Evolutionary conservation across 1,284 basidiomycete species (phyloP), one percentile per base, ranked within the genome.

Genomic region (Cutaneotrichosporon sp.): DNA sequence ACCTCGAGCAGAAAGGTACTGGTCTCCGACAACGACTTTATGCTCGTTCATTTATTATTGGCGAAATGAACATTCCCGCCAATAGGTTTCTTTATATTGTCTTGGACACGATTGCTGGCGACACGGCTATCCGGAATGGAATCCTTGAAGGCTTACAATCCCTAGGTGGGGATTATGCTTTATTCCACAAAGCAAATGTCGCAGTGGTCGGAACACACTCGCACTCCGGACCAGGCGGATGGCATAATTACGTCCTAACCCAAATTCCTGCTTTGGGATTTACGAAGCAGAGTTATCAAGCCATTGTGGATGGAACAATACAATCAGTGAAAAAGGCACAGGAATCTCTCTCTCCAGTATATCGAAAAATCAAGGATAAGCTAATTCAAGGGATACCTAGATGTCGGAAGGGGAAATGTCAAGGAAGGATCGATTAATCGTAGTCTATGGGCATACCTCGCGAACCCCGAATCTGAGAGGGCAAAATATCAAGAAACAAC

Each of bases 401-500:
- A 60, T 49, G 52, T 67, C 40, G 65, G 62, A 21, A 52, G 38
- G 7, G 55, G 56, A 13, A 58, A 61, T 5, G 65, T 67, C 52
- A 50, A 52, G 49, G 62, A 67, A 40, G 62, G 62, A 3, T 62
- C 60, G 49, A 67, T 67, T 57, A 67, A 67, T 60, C 65, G 65
- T 18, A 60, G 57, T 1, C 60, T 62, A 0, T 64, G 18, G 10
- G 62, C 65, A 38, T 67, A 67, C 52, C 57, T 64, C 21, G 47
- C 46, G 46, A 67, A 67, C 42, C 65, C 65, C 13, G 26, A 64
- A 53, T n/a, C 56, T 6, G 65, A 67, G 60, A 60, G 62, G 13
- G 38, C 59, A 38, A 10, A 47, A 22, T 67, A 67, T 53, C 21
- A 0, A 8, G 18, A 53, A n/a, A 31, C 59, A 31, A 67, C 65